Evolutionary conservation across 768 basidiomycete genomes (phyloP), one percentile per base, ranked within the genome.

Genomic region (Candolleomyces eurysporus): DNA sequence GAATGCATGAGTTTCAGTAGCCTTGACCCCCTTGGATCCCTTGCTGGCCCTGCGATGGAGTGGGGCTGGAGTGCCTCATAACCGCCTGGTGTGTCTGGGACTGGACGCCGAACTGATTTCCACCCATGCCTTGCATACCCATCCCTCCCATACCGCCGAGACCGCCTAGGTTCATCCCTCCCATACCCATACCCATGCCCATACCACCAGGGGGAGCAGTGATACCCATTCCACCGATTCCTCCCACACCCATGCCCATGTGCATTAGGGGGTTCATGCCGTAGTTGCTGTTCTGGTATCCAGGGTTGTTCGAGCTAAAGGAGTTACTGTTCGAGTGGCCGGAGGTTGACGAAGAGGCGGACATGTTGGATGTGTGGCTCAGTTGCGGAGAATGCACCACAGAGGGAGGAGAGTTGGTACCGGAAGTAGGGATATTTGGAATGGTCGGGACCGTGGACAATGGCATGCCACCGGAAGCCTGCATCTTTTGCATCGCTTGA

Each of bases 11-110:
- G 16, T 17, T 17, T 58, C 56, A 26, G 48, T 78, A 49, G 71
- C 76, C 74, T 81, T 79, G 66, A 22, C 73, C 77, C 63, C 80
- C 74, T 81, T 79, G 66, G 22, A 73, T 77, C 62, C 80, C 69
- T 51, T 73, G 71, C 30, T 67, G 66, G 2, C 70, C 67, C n/a
- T 66, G 70, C 56, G 78, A 69, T 11, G 86, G 87, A 14, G 78
- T 82, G 14, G 90, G 89, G 69, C 84, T 90, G 13, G 89, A 84
- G 72, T 93, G 89, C 61, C 91, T 84, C 90, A 93, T 88, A 59
- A 92, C 89, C 64, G 89, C 91, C 68, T 88, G 87, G 58, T 91
- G 90, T 86, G 92, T 91, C n/a, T 89, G 84, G 63, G 88, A 43
- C 83, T 80, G 65, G 86, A 83, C 16, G 78, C 75, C 51, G 80